phyloP scores from a whole-genome alignment of 2,329 filamentous ascomycete species.

The Verticillium nubilum region DNA sequence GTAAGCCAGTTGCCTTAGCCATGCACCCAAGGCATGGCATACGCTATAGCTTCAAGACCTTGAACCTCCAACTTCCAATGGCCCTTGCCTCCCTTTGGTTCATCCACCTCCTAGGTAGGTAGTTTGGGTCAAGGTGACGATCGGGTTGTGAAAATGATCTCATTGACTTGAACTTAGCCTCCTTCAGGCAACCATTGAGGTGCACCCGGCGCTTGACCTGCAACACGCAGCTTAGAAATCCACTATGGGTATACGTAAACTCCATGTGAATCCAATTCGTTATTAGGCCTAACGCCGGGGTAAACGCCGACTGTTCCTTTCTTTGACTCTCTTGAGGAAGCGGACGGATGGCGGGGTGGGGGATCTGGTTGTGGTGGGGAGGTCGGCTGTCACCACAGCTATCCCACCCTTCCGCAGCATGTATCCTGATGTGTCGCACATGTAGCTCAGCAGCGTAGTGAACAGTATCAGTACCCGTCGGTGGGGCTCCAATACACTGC shows the following conservation, averaged over 20 bases:
- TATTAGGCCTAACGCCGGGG: background rate
- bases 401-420: background rate
- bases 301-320: background rate
- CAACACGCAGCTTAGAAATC: background rate
- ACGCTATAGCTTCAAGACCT: background rate
- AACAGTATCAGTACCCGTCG: background rate
- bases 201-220: background rate
- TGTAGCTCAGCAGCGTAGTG: background rate
- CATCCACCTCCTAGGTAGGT: background rate
- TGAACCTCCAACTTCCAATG: background rate
- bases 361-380: background rate
- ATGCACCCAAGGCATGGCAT: background rate
- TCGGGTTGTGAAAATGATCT: background rate
- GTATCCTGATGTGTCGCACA: background rate
- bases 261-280: background rate
- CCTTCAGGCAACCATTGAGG: background rate
- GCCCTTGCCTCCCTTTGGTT: background rate
- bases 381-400: background rate
- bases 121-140: background rate
- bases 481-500: background rate
- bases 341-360: background rate
- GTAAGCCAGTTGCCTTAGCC: background rate
- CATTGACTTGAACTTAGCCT: background rate
- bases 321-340: background rate
- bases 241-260: background rate